phyloP scores from a whole-genome alignment of 331 rosid genomes.

The Cydonia oblonga region DNA sequence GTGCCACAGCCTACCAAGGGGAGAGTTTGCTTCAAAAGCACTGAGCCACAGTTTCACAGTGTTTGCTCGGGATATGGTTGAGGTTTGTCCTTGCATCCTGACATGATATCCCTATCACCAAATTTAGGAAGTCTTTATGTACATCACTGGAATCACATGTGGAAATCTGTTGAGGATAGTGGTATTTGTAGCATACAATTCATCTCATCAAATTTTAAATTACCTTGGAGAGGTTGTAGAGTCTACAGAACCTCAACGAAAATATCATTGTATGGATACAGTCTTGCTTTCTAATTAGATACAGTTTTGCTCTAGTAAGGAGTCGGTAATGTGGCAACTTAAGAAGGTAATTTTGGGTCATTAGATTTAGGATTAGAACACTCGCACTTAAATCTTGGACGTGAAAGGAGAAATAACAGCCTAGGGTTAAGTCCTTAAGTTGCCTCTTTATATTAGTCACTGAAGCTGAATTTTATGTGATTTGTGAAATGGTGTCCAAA shows the following conservation, averaged over 20 bases:
- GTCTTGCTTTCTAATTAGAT: too few species aligned
- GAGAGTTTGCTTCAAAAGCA: slow-evolving; percentile 79
- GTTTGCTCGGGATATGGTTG: slow-evolving; percentile 75
- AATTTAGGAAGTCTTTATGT: neutral
- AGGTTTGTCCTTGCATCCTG: slow-evolving; percentile 44
- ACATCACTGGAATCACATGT: neutral
- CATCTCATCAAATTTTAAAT: neutral
- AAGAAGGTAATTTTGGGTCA: neutral
- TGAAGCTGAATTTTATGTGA: neutral
- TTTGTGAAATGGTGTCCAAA: neutral
- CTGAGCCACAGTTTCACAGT: slow-evolving; percentile 85
- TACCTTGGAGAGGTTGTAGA: neutral
- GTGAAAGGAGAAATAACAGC: neutral
- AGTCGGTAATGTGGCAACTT: neutral
- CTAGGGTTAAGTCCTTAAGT: neutral
- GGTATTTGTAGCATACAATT: neutral
- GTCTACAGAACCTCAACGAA: neutral
- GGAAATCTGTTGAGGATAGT: neutral
- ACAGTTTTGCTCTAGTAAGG: neutral
- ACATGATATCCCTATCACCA: neutral
- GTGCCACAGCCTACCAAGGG: slow-evolving; percentile 91
- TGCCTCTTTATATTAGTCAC: neutral
- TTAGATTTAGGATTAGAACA: neutral
- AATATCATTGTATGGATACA: too few species aligned
- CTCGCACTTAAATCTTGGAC: neutral